A percentile compares a stretch with the other conserved stretches of the same genome.
These are phyloP conservation scores for Grosmannia huntii DNA, from an alignment of 2,329 filamentous ascomycete genomes.

Conservation along the genomic window DNA sequence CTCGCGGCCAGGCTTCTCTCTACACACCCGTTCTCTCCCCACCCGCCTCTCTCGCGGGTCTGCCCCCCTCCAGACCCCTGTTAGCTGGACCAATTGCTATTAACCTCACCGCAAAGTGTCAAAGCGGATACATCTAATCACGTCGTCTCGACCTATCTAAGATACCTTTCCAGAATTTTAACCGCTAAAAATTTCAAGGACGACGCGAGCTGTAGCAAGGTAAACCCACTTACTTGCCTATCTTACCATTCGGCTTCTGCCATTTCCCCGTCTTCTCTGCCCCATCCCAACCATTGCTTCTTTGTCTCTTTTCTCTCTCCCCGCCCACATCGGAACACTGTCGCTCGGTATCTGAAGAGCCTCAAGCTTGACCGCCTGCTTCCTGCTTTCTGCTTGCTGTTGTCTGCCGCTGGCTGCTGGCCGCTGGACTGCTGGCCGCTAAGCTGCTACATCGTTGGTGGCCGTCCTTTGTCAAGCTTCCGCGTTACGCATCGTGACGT, in stretches of 20 bases:
- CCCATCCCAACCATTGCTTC: not conserved
- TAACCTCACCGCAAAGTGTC: not conserved
- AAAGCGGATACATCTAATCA: not conserved
- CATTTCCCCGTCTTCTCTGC: not conserved
- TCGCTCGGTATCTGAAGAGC: not conserved
- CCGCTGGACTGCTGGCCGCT: not conserved
- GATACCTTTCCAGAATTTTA: not conserved
- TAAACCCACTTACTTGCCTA: not conserved
- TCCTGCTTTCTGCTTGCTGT: not conserved
- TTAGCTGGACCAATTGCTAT: not conserved
- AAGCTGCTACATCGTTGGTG: not conserved
- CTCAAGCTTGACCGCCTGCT: not conserved
- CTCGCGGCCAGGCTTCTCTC: not conserved
- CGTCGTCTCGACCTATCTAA: not conserved
- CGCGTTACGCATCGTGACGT: not conserved
- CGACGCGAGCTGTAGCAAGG: not conserved
- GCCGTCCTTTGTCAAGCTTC: not conserved
- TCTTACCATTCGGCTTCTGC: not conserved
- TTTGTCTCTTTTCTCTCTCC: not conserved
- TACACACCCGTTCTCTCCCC: not conserved
- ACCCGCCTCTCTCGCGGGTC: not conserved
- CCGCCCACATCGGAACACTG: not conserved
- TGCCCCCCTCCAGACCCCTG: not conserved
- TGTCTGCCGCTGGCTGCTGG: not conserved
- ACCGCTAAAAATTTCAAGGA: not conserved